A percentile compares a stretch with the other conserved stretches of the same genome.
Conservation (phyloP, 352 stramenopile genomes). For the Phytophthora idaei region DNA sequence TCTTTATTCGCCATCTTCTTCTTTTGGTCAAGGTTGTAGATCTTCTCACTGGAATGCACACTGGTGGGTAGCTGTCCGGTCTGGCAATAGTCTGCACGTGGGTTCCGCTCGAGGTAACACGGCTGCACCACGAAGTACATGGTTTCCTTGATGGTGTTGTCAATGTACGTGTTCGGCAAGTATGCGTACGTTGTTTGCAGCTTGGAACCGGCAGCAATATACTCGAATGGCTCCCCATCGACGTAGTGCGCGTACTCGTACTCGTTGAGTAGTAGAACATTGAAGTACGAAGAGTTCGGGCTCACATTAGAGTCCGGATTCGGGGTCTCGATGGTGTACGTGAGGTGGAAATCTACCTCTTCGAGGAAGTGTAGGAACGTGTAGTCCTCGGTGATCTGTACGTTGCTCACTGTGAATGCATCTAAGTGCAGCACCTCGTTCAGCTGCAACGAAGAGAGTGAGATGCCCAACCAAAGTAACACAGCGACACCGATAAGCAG, state of each 20-base stretch:
- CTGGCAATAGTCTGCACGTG: slow-evolving; percentile 44
- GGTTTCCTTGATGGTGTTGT: slow-evolving; percentile 52
- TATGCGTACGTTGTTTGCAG: slow-evolving; percentile 58
- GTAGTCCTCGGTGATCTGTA: slow-evolving; percentile 57
- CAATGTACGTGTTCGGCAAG: slow-evolving; percentile 51
- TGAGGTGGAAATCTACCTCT: slow-evolving; percentile 62
- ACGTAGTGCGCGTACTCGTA: slow-evolving; percentile 59
- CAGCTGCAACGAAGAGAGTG: slow-evolving; percentile 39
- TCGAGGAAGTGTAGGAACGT: slow-evolving; percentile 68
- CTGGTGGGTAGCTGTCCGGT: slow-evolving; percentile 39
- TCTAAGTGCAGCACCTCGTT: slow-evolving; percentile 76
- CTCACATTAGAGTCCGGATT: slow-evolving; percentile 17
- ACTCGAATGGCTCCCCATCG: slow-evolving; percentile 48
- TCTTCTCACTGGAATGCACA: slow-evolving; percentile 47
- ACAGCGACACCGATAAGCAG: slow-evolving; percentile 43
- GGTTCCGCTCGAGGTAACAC: slow-evolving; percentile 44
- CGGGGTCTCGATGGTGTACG: slow-evolving; percentile 51
- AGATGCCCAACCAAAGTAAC: slow-evolving; percentile 36
- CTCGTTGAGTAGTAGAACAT: slow-evolving; percentile 60
- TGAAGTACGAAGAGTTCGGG: slow-evolving; percentile 46
- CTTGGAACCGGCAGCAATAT: slow-evolving; percentile 41
- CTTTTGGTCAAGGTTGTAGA: slow-evolving; percentile 50
- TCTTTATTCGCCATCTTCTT: slow-evolving; percentile 32
- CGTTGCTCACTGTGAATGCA: slow-evolving; percentile 57
- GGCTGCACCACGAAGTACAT: slow-evolving; percentile 72